Evolutionary conservation across 2,329 filamentous ascomycete genomes (phyloP), one percentile per base, ranked within the genome.

Genomic region (Polychaeton citri): DNA sequence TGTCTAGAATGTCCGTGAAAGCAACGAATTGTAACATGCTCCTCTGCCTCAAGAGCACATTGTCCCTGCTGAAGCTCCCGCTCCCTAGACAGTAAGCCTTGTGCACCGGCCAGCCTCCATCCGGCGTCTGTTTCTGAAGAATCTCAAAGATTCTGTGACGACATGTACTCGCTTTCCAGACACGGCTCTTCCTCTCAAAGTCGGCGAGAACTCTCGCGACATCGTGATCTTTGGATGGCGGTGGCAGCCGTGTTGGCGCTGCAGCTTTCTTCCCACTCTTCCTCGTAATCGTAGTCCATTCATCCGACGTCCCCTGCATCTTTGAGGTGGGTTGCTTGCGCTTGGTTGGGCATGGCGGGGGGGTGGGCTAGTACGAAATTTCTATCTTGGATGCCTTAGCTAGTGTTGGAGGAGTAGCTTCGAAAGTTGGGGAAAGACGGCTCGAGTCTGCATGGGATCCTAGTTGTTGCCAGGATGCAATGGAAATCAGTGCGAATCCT

Each of bases 1-100:
- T 30, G 6, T 40, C 32, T 10, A 46, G 41, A 8, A 51, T 33
- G 30, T 55, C 54, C 34, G 50, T 34, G 16, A 55, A 57, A 3
- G 50, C 47, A 2, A 47, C 52, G 18, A 51, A 39, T 40, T 58
- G 54, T 46, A 47, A 49, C 38, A 56, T 39, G 26, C 47, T 53
- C 33, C 52, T 45, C 26, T 45, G 42, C n/a, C 52, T 32, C 19
- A 43, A 44, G n/a, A 47, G 40, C 19, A 44, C 35, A 18, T 55
- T 53, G 16, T 51, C 48, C 28, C 51, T 38, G 38, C 49, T 53
- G 41, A 53, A 47, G 35, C 51, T 54, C 3, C 51, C 51, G 8
- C 44, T 42, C 1, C 47, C 54, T 4, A 58, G 33, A 31, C 52
- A 54, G 2, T 56, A 34, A 4, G 51, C 53, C n/a, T 42, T 48